Conservation (phyloP, 768 basidiomycete genomes). For the Glaciozyma martinii region DNA sequence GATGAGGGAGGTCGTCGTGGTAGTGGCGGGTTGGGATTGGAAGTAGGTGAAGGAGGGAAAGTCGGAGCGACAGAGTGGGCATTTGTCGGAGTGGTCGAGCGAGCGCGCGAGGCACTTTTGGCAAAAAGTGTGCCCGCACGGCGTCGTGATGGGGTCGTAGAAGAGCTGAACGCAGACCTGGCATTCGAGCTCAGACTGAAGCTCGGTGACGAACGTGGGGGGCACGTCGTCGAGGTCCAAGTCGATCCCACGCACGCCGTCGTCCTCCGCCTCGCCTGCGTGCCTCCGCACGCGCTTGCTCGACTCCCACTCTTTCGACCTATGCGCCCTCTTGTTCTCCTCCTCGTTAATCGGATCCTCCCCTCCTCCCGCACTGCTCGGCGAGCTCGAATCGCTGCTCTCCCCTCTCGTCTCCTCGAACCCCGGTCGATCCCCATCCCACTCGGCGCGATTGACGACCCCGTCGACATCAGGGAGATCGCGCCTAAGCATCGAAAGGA, state of each 20-base stretch:
- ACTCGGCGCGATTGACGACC: constrained; percentile 49
- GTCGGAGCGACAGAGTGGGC: constrained; percentile 75
- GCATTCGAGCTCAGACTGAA: constrained; percentile 64
- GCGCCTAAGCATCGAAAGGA: constrained; percentile 5
- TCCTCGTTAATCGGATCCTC: constrained; percentile 5
- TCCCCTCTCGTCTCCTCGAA: too few species aligned
- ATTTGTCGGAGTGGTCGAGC: constrained; percentile 70
- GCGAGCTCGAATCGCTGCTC: not conserved
- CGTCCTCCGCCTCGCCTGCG: not conserved
- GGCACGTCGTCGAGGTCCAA: not conserved
- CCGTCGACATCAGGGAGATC: constrained; percentile 41
- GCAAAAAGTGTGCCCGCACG: constrained; percentile 96
- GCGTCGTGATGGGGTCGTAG: constrained; percentile 79
- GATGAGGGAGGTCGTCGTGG: constrained; percentile 46
- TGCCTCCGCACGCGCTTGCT: constrained; percentile 9
- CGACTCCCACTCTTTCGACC: not conserved
- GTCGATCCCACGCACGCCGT: constrained; percentile 2
- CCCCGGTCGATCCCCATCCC: constrained; percentile 20
- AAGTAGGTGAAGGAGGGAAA: constrained; percentile 51
- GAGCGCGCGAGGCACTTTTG: constrained; percentile 77
- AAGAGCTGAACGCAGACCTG: constrained; percentile 82
- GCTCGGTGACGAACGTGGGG: constrained; percentile 39
- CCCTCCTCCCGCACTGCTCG: constrained; percentile 22
- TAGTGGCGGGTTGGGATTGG: constrained; percentile 13
- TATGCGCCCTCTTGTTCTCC: constrained; percentile 18